Evolutionary conservation across 2,329 filamentous ascomycete species (phyloP).

Genomic region (Penicillium sp.): DNA sequence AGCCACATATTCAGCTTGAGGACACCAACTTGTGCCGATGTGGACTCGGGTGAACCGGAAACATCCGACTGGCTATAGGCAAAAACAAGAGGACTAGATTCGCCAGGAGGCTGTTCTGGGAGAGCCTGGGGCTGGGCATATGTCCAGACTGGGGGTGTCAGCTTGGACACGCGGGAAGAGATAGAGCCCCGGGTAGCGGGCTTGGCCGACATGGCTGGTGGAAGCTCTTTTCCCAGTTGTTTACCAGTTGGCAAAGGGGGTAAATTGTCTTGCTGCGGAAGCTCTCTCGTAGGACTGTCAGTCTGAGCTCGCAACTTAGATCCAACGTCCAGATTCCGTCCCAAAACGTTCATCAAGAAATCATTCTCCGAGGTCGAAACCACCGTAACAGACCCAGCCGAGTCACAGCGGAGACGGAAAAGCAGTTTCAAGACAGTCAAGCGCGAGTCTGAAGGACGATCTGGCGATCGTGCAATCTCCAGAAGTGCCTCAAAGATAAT

Average conservation of each 20-base stretch:
- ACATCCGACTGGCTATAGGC: constrained; percentile 41
- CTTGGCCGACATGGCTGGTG: constrained; percentile 26
- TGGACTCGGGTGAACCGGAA: constrained; percentile 25
- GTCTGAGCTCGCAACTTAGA: constrained; percentile 38
- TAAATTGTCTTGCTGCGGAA: constrained; percentile 35
- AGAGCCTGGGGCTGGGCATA: constrained; percentile 51
- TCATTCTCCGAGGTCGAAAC: constrained; percentile 65
- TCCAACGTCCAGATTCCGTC: constrained; percentile 54
- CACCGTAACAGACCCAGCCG: constrained; percentile 68
- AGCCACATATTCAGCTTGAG: constrained; percentile 65
- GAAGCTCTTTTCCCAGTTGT: constrained; percentile 29
- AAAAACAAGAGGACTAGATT: constrained; percentile 48
- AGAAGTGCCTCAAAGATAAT: constrained; percentile 59
- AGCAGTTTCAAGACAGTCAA: constrained; percentile 70
- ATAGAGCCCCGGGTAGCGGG: constrained; percentile 30
- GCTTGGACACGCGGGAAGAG: constrained; percentile 32
- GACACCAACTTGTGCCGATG: constrained; percentile 36
- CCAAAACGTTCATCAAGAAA: constrained; percentile 65
- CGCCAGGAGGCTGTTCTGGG: constrained; percentile 48
- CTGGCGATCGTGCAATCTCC: constrained; percentile 54
- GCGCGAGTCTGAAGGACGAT: constrained; percentile 62
- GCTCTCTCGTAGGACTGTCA: constrained; percentile 39
- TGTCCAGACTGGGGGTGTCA: constrained; percentile 50
- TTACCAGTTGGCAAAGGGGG: constrained; percentile 25
- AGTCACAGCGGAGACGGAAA: constrained; percentile 77